Percentiles rank a stretch among this genome's conserved stretches.
Conservation (phyloP, 2,329 filamentous ascomycete species). For the Diaporthe caulivora region DNA sequence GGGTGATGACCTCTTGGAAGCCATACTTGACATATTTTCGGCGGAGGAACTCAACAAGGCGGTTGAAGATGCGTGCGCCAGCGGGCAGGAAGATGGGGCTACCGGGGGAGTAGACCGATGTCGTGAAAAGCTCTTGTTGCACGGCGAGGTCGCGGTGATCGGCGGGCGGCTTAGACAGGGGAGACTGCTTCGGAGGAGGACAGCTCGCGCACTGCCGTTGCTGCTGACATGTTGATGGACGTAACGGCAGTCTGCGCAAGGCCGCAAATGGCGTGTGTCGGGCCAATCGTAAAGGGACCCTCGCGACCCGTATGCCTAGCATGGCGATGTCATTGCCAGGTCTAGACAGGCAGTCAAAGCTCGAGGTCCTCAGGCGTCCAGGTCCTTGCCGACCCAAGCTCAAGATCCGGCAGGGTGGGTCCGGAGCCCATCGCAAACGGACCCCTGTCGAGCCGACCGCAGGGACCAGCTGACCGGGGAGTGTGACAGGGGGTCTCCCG, state of each 20-base stretch:
- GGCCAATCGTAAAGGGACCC: constrained; percentile 38
- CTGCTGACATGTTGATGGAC: constrained; percentile 12
- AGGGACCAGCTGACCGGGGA: constrained; percentile 32
- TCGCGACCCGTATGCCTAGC: constrained; percentile 44
- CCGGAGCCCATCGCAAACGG: not conserved
- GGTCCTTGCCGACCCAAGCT: not conserved
- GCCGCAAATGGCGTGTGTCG: not conserved
- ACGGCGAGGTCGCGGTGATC: constrained; percentile 73
- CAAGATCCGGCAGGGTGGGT: constrained; percentile 6
- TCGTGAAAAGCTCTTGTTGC: constrained; percentile 83
- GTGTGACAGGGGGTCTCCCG: constrained; percentile 20
- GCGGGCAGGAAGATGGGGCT: constrained; percentile 88
- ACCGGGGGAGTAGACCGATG: constrained; percentile 83
- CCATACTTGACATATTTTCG: constrained; percentile 88
- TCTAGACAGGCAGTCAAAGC: constrained; percentile 9
- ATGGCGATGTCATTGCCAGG: constrained; percentile 41
- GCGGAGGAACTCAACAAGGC: constrained; percentile 83
- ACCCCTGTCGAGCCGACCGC: constrained; percentile 24
- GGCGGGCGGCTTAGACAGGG: constrained; percentile 46
- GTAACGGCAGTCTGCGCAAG: not conserved
- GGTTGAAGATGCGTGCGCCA: constrained; percentile 86
- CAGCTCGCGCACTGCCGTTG: constrained; percentile 46
- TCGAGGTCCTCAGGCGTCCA: not conserved
- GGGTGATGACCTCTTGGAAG: constrained; percentile 89
- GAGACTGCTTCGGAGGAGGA: constrained; percentile 45